A percentile compares a stretch with the other conserved stretches of the same genome.
Conservation (phyloP, 2,329 filamentous ascomycete species). For the Colletotrichum sp. region DNA sequence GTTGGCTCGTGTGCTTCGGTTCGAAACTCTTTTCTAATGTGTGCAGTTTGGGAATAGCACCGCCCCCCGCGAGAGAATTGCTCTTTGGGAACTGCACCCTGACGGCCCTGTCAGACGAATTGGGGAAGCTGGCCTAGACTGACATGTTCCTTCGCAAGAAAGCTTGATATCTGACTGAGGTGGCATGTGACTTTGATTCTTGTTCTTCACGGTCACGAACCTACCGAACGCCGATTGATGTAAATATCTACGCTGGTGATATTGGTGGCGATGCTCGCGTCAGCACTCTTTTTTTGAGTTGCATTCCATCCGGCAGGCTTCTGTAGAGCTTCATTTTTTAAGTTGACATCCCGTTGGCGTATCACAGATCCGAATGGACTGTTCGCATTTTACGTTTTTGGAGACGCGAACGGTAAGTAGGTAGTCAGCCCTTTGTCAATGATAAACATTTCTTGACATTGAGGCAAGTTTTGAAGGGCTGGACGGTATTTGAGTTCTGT, state of each 20-base stretch:
- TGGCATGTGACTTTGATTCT: neutral
- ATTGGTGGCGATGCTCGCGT: neutral
- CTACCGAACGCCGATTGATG: neutral
- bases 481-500: neutral
- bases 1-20: neutral
- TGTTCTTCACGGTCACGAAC: neutral
- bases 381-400: neutral
- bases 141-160: neutral
- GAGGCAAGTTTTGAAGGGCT: neutral
- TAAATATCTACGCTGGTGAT: neutral
- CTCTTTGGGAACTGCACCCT: neutral
- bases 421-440: neutral
- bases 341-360: neutral
- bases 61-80: neutral
- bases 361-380: neutral
- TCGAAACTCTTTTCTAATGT: neutral
- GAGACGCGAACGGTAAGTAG: neutral
- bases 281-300: neutral
- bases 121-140: neutral
- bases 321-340: neutral
- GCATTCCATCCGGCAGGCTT: neutral
- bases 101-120: neutral
- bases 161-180: neutral
- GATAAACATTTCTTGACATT: neutral
- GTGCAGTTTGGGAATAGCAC: neutral